These are phyloP conservation scores for Exophiala phaeomuriformis DNA, from an alignment of 2,329 filamentous ascomycete species.

Conservation along the genomic window DNA sequence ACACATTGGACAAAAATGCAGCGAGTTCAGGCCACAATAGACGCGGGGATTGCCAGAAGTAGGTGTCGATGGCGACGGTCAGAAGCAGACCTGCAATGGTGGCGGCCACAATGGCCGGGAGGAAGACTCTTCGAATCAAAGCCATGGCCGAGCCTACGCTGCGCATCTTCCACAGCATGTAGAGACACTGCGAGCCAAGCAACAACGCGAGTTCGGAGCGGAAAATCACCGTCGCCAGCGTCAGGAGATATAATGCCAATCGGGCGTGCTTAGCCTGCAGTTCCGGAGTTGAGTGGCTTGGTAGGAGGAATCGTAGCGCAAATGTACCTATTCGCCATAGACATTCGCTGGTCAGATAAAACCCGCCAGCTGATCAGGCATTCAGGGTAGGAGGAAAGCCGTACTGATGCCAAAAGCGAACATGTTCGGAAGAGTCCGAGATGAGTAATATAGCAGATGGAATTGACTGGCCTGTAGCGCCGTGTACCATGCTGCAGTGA, in stretches of 20 bases:
- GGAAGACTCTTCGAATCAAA: constrained; percentile 38
- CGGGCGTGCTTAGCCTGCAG: constrained; percentile 46
- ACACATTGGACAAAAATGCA: constrained; percentile 85
- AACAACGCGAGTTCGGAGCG: constrained; percentile 82
- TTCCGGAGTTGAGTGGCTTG: constrained; percentile 31
- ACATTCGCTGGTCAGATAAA: neutral
- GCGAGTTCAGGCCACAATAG: constrained; percentile 82
- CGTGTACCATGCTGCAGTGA: constrained; percentile 69
- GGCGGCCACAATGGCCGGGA: constrained; percentile 60
- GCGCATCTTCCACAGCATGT: constrained; percentile 48
- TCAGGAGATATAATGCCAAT: constrained; percentile 65
- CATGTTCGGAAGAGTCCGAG: constrained; percentile 89
- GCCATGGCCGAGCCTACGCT: constrained; percentile 26
- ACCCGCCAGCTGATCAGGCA: neutral
- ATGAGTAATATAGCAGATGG: constrained; percentile 87
- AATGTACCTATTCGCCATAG: constrained; percentile 31
- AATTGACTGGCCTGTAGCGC: constrained; percentile 77
- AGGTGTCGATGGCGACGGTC: constrained; percentile 75
- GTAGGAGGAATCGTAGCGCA: constrained; percentile 44
- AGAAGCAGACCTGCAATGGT: constrained; percentile 58
- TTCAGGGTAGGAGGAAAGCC: constrained; percentile 30
- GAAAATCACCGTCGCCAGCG: constrained; percentile 75
- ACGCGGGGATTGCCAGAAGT: constrained; percentile 73
- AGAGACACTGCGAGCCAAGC: constrained; percentile 59
- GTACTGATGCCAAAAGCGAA: constrained; percentile 82